Conservation (phyloP, 164 flowering plant species). For the Sedum album region DNA sequence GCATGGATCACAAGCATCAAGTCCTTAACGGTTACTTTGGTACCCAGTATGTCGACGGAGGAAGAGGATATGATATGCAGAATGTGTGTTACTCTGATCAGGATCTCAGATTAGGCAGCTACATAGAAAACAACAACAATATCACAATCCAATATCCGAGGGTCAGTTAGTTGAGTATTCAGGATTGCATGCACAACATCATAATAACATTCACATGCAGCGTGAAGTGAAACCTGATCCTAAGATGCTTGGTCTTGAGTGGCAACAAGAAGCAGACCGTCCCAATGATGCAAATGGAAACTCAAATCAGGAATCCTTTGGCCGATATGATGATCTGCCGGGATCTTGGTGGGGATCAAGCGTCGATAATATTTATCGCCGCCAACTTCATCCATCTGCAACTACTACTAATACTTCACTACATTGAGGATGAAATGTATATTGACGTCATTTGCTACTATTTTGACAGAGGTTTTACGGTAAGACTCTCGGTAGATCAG, state of each 20-base stretch:
- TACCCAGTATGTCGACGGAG: not conserved
- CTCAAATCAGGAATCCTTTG: slow-evolving; percentile 4
- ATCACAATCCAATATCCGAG: not conserved
- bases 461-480: too few species aligned
- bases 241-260: slow-evolving; percentile 3
- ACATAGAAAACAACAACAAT: not conserved
- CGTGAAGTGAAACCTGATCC: not conserved
- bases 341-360: not conserved
- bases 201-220: not conserved
- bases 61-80: not conserved
- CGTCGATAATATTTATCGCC: not conserved
- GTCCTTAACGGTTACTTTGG: not conserved
- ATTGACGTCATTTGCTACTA: too few species aligned
- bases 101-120: not conserved
- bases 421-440: not conserved
- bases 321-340: not conserved
- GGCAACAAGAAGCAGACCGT: slow-evolving; percentile 4
- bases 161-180: not conserved
- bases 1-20: not conserved
- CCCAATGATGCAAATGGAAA: not conserved
- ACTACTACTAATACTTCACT: not conserved
- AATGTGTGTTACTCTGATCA: not conserved
- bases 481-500: too few species aligned
- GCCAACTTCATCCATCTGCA: not conserved
- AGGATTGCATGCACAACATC: slow-evolving; percentile 1